A percentile compares a stretch with the other conserved stretches of the same genome.
These are phyloP conservation scores for Saccharomycopsis malanga DNA, from an alignment of 805 yeast species.

Conservation along the genomic window DNA sequence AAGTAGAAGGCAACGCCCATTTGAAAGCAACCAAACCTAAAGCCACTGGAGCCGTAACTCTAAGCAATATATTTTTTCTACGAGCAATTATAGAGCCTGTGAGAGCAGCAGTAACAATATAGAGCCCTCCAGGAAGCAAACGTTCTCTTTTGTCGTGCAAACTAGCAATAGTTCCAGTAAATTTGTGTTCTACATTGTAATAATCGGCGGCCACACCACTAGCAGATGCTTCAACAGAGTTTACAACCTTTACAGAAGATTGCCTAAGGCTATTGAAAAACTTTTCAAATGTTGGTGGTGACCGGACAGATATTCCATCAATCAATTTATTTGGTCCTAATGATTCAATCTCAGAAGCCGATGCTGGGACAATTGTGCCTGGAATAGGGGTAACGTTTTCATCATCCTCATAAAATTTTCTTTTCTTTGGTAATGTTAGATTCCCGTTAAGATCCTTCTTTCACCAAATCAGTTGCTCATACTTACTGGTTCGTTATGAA, in stretches of 20 bases:
- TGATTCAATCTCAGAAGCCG: slow-evolving; percentile 35
- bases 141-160: slow-evolving; percentile 63
- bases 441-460: neutral
- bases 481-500: slow-evolving; percentile 12
- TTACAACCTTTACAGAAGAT: slow-evolving; percentile 30
- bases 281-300: slow-evolving; percentile 42
- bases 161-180: slow-evolving; percentile 54
- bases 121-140: slow-evolving; percentile 62
- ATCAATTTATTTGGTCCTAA: slow-evolving; percentile 43
- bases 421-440: slow-evolving; percentile 23
- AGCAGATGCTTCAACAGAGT: slow-evolving; percentile 33
- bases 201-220: slow-evolving; percentile 44
- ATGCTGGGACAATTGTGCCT: slow-evolving; percentile 41
- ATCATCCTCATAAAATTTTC: slow-evolving; percentile 48
- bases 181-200: slow-evolving; percentile 53
- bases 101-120: slow-evolving; percentile 59
- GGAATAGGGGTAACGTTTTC: slow-evolving; percentile 40
- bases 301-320: slow-evolving; percentile 51
- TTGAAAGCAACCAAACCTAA: slow-evolving; percentile 61
- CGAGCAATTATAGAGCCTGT: slow-evolving; percentile 71
- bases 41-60: slow-evolving; percentile 48
- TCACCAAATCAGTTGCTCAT: neutral
- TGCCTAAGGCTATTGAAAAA: slow-evolving; percentile 44
- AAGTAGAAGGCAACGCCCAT: slow-evolving; percentile 68
- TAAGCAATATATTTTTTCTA: slow-evolving; percentile 50